These are phyloP conservation scores for Trametes sp. DNA, from an alignment of 1,284 basidiomycete species.

Conservation along the genomic window DNA sequence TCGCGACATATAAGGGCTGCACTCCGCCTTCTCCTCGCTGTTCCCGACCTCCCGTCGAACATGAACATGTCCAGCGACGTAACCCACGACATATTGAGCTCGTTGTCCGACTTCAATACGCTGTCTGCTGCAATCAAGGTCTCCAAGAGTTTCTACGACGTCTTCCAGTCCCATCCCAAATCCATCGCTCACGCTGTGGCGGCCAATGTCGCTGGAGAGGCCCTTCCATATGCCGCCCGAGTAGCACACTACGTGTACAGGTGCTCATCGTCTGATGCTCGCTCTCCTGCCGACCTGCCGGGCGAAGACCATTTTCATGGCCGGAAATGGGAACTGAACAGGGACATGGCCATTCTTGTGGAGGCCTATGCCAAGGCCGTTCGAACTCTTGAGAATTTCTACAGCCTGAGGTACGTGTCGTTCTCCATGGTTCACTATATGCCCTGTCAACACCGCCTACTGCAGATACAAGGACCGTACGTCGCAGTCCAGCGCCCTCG, in stretches of 20 bases:
- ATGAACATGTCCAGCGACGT: conserved; percentile 23
- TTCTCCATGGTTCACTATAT: too few relatives aligned
- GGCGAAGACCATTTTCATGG: conserved; percentile 12
- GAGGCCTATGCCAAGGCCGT: conserved; percentile 34
- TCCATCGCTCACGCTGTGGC: conserved; percentile 44
- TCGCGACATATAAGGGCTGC: neutral
- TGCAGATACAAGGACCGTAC: conserved; percentile 44
- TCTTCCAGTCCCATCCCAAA: conserved; percentile 43
- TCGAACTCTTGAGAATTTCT: conserved; percentile 41
- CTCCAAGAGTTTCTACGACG: conserved; percentile 43
- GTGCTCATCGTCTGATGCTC: neutral
- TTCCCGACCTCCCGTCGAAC: neutral
- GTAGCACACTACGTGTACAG: conserved; percentile 29
- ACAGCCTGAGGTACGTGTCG: conserved; percentile 45
- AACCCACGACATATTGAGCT: conserved; percentile 25
- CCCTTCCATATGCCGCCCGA: conserved; percentile 42
- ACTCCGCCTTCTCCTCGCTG: neutral
- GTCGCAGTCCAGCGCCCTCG: conserved; percentile 36
- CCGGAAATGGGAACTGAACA: neutral
- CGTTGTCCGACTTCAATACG: conserved; percentile 18
- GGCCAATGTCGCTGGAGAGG: conserved; percentile 45
- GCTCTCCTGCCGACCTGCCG: neutral
- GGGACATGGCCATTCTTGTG: conserved; percentile 17
- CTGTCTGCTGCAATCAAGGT: conserved; percentile 35
- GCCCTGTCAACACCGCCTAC: neutral